Evolutionary conservation across 1,139 yeast genomes (phyloP), one percentile per base, ranked within the genome.

Genomic region (Martiniozyma asiatica): DNA sequence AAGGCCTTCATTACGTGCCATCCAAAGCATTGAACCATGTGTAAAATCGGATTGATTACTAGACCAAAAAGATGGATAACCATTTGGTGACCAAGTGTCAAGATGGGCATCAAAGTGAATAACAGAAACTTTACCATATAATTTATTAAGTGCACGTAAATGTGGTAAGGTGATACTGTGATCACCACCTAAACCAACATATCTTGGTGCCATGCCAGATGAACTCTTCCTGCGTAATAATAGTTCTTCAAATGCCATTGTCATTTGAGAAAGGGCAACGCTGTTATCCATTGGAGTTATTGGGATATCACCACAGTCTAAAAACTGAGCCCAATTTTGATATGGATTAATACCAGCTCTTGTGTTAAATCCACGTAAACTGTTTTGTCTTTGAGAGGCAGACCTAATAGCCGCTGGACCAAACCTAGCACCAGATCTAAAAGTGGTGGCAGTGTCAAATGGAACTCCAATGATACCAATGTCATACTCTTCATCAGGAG

Each of bases 291-390:
- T 72, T 11, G 89, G 89, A 1, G 84, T 64, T 12, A 77, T 72
- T 2, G 89, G 87, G 30, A 79, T 69, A 52, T 79, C 92, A n/a
- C 82, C 84, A 56, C 92, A 79, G 53, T 79, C 92, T 16, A 77
- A 42, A 12, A 79, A 56, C 29, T 56, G 63, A 14, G 87, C 85
- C 84, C 87, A 76, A 30, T 65, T 55, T 20, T 55, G 51, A 48
- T 75, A 79, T 2, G 85, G 85, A 41, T 77, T 76, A 37, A 66
- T 56, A 28, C 61, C 66, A 3, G 85, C 84, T 26, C 85, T 56
- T 38, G 67, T 68, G 45, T 78, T 79, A 55, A 68, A 79, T 1
- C 84, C 85, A 36, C 87, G 59, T 32, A 70, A 52, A 1, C 73
- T 52, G 5, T 68, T 68, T 48, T 78, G 89, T 45, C 92, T 63